A percentile compares a stretch with the other conserved stretches of the same genome.
phyloP scores from a whole-genome alignment of 305 asterid genomes.

The Ilex paraguariensis region DNA sequence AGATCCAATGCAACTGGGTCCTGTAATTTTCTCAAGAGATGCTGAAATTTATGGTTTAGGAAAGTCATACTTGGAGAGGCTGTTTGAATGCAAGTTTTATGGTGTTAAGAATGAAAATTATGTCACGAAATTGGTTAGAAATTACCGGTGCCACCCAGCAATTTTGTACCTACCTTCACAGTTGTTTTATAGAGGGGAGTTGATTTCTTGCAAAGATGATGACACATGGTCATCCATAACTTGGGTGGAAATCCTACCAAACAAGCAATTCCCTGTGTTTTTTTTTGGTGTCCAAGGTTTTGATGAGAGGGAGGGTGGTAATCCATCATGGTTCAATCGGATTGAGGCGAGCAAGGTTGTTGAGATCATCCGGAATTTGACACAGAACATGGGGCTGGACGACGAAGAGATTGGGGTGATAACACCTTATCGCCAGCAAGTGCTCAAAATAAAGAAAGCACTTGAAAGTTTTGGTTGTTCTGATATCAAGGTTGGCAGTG shows the following conservation, averaged over 20 bases:
- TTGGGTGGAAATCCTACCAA: constrained; percentile 51
- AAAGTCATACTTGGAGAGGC: constrained; percentile 78
- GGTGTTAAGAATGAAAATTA: constrained; percentile 32
- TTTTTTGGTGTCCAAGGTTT: constrained; percentile 85
- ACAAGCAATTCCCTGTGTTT: constrained; percentile 72
- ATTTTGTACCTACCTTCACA: constrained; percentile 75
- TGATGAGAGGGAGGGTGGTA: constrained; percentile 93
- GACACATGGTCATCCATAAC: constrained; percentile 13
- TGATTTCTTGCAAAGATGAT: constrained; percentile 64
- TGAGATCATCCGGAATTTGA: constrained; percentile 46
- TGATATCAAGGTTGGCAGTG: constrained; percentile 76
- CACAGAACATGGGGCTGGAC: constrained; percentile 42
- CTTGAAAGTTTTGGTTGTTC: constrained; percentile 43
- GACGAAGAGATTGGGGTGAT: constrained; percentile 86
- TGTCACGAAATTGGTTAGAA: constrained; percentile 62
- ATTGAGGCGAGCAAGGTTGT: constrained; percentile 88
- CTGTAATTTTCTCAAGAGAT: constrained; percentile 58
- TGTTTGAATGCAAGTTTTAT: constrained; percentile 46
- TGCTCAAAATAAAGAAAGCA: constrained; percentile 59
- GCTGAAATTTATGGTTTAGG: constrained; percentile 74
- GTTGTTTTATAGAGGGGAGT: constrained; percentile 63
- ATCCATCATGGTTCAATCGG: constrained; percentile 96
- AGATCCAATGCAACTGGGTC: constrained; percentile 94
- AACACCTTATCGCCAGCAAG: constrained; percentile 93
- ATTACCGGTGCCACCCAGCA: constrained; percentile 77